A percentile compares a stretch with the other conserved stretches of the same genome.
These are phyloP conservation scores for Ophiostoma tasmaniense DNA, from an alignment of 2,329 filamentous ascomycete genomes.

Conservation along the genomic window DNA sequence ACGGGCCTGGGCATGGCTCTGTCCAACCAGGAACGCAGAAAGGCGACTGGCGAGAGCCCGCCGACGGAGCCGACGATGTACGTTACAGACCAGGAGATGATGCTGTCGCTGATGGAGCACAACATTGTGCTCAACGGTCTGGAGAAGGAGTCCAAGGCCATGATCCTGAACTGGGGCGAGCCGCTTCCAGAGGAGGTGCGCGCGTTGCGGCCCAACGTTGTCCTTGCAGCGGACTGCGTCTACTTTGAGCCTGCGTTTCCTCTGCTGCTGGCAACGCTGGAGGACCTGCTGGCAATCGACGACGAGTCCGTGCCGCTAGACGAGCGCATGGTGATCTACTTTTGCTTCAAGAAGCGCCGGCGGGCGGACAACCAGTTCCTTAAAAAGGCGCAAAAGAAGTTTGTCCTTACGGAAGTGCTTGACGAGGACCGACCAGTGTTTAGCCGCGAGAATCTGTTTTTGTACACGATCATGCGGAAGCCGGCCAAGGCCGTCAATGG, in stretches of 20 bases:
- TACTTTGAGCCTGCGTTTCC: constrained; percentile 97
- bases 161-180: constrained; percentile 72
- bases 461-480: constrained; percentile 48
- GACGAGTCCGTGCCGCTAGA: background rate
- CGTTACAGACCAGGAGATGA: constrained; percentile 82
- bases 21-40: constrained; percentile 34
- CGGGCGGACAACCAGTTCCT: constrained; percentile 70
- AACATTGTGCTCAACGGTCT: constrained; percentile 81
- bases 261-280: constrained; percentile 69
- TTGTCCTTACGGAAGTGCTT: constrained; percentile 52
- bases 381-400: constrained; percentile 59
- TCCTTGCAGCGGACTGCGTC: constrained; percentile 93
- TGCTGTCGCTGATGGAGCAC: constrained; percentile 75
- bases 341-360: constrained; percentile 92
- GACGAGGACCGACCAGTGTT: constrained; percentile 54
- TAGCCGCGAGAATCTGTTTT: constrained; percentile 49
- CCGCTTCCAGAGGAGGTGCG: constrained; percentile 45
- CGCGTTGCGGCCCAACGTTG: constrained; percentile 59
- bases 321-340: constrained; percentile 47
- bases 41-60: background rate
- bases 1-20: constrained; percentile 60
- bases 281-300: constrained; percentile 64
- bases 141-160: constrained; percentile 51
- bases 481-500: constrained; percentile 4
- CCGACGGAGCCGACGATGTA: constrained; percentile 39